phyloP scores from a whole-genome alignment of 306 rosid genomes.

The Sicyos edulis region DNA sequence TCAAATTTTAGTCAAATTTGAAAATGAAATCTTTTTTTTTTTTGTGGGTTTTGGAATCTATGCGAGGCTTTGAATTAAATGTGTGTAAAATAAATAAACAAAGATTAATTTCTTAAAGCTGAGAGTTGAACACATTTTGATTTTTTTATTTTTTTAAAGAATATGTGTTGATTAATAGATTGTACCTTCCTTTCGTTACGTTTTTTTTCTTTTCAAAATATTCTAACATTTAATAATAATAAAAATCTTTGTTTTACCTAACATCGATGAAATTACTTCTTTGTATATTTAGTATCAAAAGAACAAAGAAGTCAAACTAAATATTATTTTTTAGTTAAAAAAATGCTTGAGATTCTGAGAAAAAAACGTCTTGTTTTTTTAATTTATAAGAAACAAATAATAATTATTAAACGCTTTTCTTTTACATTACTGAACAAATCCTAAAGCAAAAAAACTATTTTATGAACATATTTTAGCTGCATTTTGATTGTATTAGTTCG shows the following conservation, averaged over 20 bases:
- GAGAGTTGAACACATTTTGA: no score
- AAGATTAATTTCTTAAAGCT: not conserved
- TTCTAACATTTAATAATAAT: not conserved
- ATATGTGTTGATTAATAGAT: no score
- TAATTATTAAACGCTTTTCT: no score
- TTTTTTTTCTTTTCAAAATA: not conserved
- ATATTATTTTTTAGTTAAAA: no score
- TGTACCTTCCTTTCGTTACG: no score
- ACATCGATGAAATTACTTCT: not conserved
- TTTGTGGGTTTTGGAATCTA: not conserved
- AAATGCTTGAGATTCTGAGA: not conserved
- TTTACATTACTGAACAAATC: not conserved
- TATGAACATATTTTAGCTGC: not conserved
- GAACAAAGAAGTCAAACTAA: not conserved
- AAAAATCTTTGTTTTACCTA: not conserved
- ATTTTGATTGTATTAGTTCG: no score
- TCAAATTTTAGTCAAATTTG: not conserved
- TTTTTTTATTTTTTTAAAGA: no score
- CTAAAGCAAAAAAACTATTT: not conserved
- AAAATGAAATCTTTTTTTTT: not conserved
- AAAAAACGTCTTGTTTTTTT: no score
- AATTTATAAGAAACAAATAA: no score
- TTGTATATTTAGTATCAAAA: not conserved
- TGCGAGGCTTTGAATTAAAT: not conserved
- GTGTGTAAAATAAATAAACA: not conserved